Evolutionary conservation across 371 early-diverging fungal species (phyloP), one percentile per base, ranked within the genome.

Genomic region (Apophysomyces ossiformis): DNA sequence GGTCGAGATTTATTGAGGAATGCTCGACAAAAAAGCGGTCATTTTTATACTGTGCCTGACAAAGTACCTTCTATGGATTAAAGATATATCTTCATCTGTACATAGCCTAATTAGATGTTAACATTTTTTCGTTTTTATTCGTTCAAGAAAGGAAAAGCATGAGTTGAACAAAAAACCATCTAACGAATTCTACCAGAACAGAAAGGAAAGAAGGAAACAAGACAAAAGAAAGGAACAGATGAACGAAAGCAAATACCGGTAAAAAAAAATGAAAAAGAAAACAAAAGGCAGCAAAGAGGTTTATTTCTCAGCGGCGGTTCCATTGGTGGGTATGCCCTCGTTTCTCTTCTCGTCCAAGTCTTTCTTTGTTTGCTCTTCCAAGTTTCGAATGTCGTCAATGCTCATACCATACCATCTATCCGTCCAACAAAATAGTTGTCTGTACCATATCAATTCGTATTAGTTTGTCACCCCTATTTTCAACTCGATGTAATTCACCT

Each of bases 321-420:
- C 54, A 21, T 50, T 26, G 54, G 21, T 26, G 7, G 63, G 38
- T n/a, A 47, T 21, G 13, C 58, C 73, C 9, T 46, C 58, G 44
- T 73, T 70, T 73, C 74, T 73, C 70, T 73, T 73, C 43, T 44
- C 76, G 11, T 81, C 78, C 46, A 90, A 71, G 9, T 87, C 87
- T 35, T 79, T 75, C 73, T 87, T 87, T 15, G 90, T 87, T 58
- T 86, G 76, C 57, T 76, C 88, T 68, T 90, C 91, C 66, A 86
- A 66, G 43, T 68, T 72, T 60, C 91, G 76, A 45, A 91, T 81
- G 47, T 89, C 85, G 37, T 90, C 86, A 71, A 91, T 87, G 1
- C 89, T 79, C 78, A 91, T 78, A n/a, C 90, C 90, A 67, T 73
- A 77, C 91, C 91, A 91, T 61, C 75, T 78, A 50, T 91, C 91